Evolutionary conservation across 192 early-diverging fungal species (phyloP), one percentile per base, ranked within the genome.

Genomic region (Pilaira anomala): DNA sequence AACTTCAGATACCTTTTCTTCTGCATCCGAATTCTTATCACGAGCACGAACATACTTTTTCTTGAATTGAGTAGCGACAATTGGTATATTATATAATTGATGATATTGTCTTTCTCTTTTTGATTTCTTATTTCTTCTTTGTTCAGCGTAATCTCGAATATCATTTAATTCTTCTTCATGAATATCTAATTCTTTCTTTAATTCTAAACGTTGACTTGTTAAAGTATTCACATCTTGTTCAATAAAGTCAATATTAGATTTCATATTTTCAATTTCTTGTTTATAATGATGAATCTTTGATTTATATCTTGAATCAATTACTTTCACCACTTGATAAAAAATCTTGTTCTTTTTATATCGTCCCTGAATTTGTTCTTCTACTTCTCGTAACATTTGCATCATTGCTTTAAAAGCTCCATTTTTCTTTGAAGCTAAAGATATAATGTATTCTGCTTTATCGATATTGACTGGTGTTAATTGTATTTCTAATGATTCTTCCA

Each of bases 31-130:
- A 48, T 68, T 68, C 28, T 68, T 68, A 45, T 68, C 66, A 21
- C 58, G 49, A 13, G 66, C 66, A 0, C 66, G 59, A 18, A 61
- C 33, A 53, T 68, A 68, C n/a, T 68, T 68, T 16, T 68, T 68
- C 30, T 68, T 46, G 33, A 28, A 56, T 24, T 68, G 60, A 5
- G 51, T 46, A 1, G 59, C 51, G 3, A 68, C 52, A 16, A 68
- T 19, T 13, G 66, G 66, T 28, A 68, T 50, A 68, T 53, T 26
- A 39, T 68, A 68, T 3, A 61, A 51, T 60, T 48, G 51, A 40
- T 68, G 60, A 19, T 68, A 68, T 39, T 68, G 66, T 13, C 30
- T 28, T 26, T 68, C 66, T 48, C 66, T 40, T 18, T 62, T 68
- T 21, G 60, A 62, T 24, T 61, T 53, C 29, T 68, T 68, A 12